Evolutionary conservation across 2,329 filamentous ascomycete genomes (phyloP).

Genomic region (Arthroderma sp.): DNA sequence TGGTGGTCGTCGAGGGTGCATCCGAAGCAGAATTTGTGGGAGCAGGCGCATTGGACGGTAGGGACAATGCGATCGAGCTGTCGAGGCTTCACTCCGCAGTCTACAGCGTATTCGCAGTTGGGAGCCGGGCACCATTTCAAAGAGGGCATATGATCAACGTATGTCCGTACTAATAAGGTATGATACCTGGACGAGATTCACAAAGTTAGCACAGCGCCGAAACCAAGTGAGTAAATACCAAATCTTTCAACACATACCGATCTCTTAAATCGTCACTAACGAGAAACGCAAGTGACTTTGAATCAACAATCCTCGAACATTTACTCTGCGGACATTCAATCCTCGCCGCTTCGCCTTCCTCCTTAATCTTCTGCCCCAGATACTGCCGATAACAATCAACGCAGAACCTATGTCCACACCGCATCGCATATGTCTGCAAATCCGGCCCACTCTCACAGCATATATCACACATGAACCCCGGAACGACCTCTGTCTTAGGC

Average conservation of each 20-base stretch:
- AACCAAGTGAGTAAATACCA: constrained; percentile 8
- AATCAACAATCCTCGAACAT: constrained; percentile 83
- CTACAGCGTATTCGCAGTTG: constrained; percentile 87
- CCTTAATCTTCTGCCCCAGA: constrained; percentile 78
- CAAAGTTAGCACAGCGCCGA: background rate
- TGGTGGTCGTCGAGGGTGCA: constrained; percentile 84
- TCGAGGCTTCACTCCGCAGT: constrained; percentile 77
- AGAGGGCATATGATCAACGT: constrained; percentile 90
- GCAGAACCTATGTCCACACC: constrained; percentile 87
- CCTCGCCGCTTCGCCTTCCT: constrained; percentile 86
- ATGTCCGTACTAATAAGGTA: constrained; percentile 77
- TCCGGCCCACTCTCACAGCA: constrained; percentile 79
- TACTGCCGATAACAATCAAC: constrained; percentile 88
- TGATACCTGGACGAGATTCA: constrained; percentile 50
- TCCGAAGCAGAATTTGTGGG: constrained; percentile 86
- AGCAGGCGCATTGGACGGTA: constrained; percentile 74
- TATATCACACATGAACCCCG: constrained; percentile 82
- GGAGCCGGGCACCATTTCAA: constrained; percentile 97
- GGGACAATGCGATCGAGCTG: constrained; percentile 77
- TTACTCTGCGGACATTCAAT: constrained; percentile 85
- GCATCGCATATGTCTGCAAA: constrained; percentile 80
- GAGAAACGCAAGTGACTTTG: constrained; percentile 70
- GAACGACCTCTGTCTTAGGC: constrained; percentile 56
- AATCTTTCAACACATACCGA: constrained; percentile 29
- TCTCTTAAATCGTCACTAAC: constrained; percentile 44